Percentiles rank a stretch among this genome's conserved stretches.
These are phyloP conservation scores for Teunomyces kruisii DNA, from an alignment of 805 yeast species.

Conservation along the genomic window DNA sequence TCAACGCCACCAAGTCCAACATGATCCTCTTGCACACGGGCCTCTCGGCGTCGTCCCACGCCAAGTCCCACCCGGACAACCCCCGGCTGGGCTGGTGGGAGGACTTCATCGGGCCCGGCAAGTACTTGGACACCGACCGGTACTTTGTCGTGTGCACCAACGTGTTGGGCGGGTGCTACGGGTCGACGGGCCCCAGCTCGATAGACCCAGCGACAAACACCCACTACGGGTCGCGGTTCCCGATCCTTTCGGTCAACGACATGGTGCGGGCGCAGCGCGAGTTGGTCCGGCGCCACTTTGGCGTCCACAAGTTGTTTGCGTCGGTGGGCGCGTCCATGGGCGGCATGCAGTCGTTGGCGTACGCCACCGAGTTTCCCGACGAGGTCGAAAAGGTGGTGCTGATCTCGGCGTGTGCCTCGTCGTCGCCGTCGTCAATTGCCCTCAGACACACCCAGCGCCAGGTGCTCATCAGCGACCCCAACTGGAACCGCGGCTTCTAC, in stretches of 20 bases:
- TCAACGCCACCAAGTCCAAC: conserved; percentile 64
- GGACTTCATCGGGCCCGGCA: conserved; percentile 82
- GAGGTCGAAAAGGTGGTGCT: conserved; percentile 70
- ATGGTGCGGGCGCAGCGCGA: conserved; percentile 89
- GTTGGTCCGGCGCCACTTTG: conserved; percentile 60
- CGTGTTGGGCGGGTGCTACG: conserved; percentile 92
- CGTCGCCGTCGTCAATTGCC: conserved; percentile 93
- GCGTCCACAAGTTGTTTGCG: conserved; percentile 66
- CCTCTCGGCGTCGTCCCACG: conserved; percentile 90
- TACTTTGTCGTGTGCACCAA: conserved; percentile 86
- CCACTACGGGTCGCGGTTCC: conserved; percentile 83
- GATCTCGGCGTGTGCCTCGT: conserved; percentile 91
- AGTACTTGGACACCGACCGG: conserved; percentile 75
- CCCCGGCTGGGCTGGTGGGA: conserved; percentile 94
- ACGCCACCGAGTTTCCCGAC: conserved; percentile 79
- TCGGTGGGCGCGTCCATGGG: conserved; percentile 94
- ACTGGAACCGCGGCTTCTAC: conserved; percentile 90
- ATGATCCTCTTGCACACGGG: conserved; percentile 87
- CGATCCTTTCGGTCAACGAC: conserved; percentile 80
- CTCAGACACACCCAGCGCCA: conserved; percentile 92
- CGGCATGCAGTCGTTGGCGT: conserved; percentile 96
- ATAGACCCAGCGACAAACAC: conserved; percentile 64
- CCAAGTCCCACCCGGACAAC: conserved; percentile 73
- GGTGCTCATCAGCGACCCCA: conserved; percentile 90
- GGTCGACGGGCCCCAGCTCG: conserved; percentile 91